A percentile compares a stretch with the other conserved stretches of the same genome.
Conservation (phyloP, 2,329 filamentous ascomycete genomes). For the Diplodia seriata region DNA sequence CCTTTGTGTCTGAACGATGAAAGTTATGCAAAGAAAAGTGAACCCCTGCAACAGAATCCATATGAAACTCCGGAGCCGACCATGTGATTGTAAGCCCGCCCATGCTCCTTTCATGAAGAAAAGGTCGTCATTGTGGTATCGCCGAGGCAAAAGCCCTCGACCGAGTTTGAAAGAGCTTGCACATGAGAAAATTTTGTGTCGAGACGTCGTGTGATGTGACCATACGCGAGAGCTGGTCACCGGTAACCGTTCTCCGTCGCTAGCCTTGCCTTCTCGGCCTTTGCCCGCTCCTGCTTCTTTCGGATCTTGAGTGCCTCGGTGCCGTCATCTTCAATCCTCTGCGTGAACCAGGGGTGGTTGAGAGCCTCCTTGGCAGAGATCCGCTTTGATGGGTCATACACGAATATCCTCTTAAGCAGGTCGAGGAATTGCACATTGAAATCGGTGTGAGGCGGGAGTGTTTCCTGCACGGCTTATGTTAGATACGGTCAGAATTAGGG, state of each 20-base stretch:
- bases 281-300: slow-evolving; percentile 48
- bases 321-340: slow-evolving; percentile 69
- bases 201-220: slow-evolving; percentile 16
- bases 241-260: slow-evolving; percentile 24
- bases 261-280: slow-evolving; percentile 24
- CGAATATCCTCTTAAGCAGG: slow-evolving; percentile 67
- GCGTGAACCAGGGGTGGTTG: slow-evolving; percentile 71
- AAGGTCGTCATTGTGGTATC: slow-evolving; percentile 26
- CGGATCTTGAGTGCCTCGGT: slow-evolving; percentile 68
- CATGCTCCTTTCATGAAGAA: slow-evolving; percentile 32
- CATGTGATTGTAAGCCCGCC: slow-evolving; percentile 26
- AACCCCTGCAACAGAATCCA: slow-evolving; percentile 19
- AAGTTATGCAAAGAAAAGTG: slow-evolving; percentile 27
- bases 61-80: slow-evolving; percentile 25
- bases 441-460: slow-evolving; percentile 64
- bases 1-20: slow-evolving; percentile 29
- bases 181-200: slow-evolving; percentile 27
- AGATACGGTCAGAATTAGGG: slow-evolving; percentile 29
- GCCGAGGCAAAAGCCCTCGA: slow-evolving; percentile 16
- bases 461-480: slow-evolving; percentile 58
- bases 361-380: slow-evolving; percentile 70
- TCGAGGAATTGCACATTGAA: slow-evolving; percentile 71
- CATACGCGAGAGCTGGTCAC: slow-evolving; percentile 20
- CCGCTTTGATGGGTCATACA: slow-evolving; percentile 70
- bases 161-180: slow-evolving; percentile 14